A percentile compares a stretch with the other conserved stretches of the same genome.
Evolutionary conservation across 148 eudicot genomes (phyloP).

Genomic region (Cornus suecica): DNA sequence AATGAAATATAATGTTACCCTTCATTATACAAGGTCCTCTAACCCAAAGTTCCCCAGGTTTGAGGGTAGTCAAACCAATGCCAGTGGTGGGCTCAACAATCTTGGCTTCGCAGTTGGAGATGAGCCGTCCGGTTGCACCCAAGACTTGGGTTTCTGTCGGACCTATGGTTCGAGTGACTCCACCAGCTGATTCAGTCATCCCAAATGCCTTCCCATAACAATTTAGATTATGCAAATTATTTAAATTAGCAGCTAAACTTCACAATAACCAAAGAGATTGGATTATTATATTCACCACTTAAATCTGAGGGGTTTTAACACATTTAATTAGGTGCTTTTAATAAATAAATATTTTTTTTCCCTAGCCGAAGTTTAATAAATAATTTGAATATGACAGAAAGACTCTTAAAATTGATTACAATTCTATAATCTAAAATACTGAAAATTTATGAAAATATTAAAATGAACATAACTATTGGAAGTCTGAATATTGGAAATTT

Average conservation of each 20-base stretch:
- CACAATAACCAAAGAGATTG: too few species aligned
- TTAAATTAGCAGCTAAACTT: neutral
- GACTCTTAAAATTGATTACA: too few species aligned
- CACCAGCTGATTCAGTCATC: constrained; percentile 19
- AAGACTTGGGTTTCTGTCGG: neutral
- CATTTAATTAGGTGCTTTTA: too few species aligned
- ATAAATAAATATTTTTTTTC: too few species aligned
- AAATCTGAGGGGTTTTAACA: too few species aligned
- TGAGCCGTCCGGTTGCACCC: constrained; percentile 8
- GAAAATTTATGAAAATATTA: too few species aligned
- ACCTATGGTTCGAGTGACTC: neutral
- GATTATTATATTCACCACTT: too few species aligned
- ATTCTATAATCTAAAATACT: too few species aligned
- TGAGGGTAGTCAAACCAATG: constrained; percentile 2
- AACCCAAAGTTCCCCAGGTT: constrained; percentile 18
- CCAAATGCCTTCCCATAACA: constrained; percentile 22
- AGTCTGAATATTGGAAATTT: too few species aligned
- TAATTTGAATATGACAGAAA: too few species aligned
- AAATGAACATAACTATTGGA: too few species aligned
- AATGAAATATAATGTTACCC: neutral
- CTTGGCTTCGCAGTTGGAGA: constrained; percentile 9
- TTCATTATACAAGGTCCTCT: constrained; percentile 9
- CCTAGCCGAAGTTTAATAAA: too few species aligned
- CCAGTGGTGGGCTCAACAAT: constrained; percentile 11
- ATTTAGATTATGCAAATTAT: neutral